Conservation (phyloP, 345 rosid species). For the Eucalyptus melliodora region DNA sequence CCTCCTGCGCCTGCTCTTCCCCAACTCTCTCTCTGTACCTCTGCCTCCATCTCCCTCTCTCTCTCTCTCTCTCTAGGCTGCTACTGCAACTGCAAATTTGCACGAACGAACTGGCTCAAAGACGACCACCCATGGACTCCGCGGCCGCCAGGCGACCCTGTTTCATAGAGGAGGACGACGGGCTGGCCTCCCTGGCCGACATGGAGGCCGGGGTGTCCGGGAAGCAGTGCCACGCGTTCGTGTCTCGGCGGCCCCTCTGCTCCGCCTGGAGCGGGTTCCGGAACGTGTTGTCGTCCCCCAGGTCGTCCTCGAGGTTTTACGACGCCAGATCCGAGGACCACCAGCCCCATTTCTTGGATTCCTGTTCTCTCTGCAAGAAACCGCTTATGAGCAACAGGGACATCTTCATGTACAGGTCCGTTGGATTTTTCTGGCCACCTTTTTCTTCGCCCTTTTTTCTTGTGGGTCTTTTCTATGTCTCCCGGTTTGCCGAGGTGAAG, state of each 20-base stretch:
- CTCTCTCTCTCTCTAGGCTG: background rate
- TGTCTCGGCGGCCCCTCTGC: slow-evolving; percentile 24
- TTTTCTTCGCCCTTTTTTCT: too few relatives aligned
- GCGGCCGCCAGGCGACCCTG: slow-evolving; percentile 12
- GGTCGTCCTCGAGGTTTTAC: slow-evolving; percentile 53
- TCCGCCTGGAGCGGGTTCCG: slow-evolving; percentile 19
- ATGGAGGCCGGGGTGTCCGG: slow-evolving; percentile 61
- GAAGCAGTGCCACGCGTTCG: background rate
- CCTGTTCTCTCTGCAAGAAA: slow-evolving; percentile 68
- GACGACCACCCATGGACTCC: background rate
- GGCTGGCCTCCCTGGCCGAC: slow-evolving; percentile 42
- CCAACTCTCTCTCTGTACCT: background rate
- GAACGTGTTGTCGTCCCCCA: slow-evolving; percentile 19
- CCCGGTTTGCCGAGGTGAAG: background rate
- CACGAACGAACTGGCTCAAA: background rate
- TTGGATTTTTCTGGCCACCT: too few relatives aligned
- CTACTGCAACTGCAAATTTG: background rate
- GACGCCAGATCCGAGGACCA: slow-evolving; percentile 53
- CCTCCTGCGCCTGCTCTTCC: background rate
- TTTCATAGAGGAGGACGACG: slow-evolving; percentile 44
- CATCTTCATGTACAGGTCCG: slow-evolving; percentile 81
- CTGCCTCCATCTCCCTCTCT: background rate
- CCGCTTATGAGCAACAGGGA: slow-evolving; percentile 57
- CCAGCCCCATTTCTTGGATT: slow-evolving; percentile 52
- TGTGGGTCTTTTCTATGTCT: background rate